These are phyloP conservation scores for Sphagnum tenellum DNA, from an alignment of 225 moss, liverwort and hornwort species.

Conservation along the genomic window DNA sequence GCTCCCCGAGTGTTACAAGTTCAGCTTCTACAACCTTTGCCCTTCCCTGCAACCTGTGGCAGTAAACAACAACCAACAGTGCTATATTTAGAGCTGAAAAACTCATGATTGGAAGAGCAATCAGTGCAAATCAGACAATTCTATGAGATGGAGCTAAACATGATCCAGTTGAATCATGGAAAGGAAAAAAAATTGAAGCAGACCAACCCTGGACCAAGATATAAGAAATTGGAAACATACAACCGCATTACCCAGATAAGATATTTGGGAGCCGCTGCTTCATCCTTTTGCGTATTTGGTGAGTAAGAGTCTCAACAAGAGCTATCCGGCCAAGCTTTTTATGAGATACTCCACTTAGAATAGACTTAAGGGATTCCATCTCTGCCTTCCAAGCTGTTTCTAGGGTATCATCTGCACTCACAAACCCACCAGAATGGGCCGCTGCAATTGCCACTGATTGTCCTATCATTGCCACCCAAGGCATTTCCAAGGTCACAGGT, in stretches of 20 bases:
- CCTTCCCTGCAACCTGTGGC: constrained; percentile 78
- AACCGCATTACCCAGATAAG: constrained; percentile 63
- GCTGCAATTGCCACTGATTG: constrained; percentile 98
- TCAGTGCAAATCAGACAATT: too few species aligned
- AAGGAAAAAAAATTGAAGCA: too few species aligned
- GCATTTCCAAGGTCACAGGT: constrained; percentile 68
- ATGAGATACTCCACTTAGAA: constrained; percentile 64
- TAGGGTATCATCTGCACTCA: constrained; percentile 72
- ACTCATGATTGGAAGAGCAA: too few species aligned
- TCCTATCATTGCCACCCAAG: constrained; percentile 96
- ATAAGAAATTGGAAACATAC: too few species aligned
- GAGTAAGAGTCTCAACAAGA: constrained; percentile 73
- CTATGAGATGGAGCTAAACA: too few species aligned
- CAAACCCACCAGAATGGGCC: constrained; percentile 37
- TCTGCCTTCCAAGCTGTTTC: constrained; percentile 98
- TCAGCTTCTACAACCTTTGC: constrained; percentile 89
- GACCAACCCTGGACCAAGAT: too few species aligned
- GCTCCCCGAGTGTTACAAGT: constrained; percentile 89
- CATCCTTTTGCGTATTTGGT: constrained; percentile 73
- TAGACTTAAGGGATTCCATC: constrained; percentile 77
- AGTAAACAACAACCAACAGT: constrained; percentile 2
- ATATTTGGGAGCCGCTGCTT: constrained; percentile 82
- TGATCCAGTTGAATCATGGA: too few species aligned
- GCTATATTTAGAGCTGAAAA: too few species aligned
- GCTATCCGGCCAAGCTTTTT: constrained; percentile 83